Evolutionary conservation across 345 rosid genomes (phyloP), one percentile per base, ranked within the genome.

Genomic region (Arabis hirsuta): DNA sequence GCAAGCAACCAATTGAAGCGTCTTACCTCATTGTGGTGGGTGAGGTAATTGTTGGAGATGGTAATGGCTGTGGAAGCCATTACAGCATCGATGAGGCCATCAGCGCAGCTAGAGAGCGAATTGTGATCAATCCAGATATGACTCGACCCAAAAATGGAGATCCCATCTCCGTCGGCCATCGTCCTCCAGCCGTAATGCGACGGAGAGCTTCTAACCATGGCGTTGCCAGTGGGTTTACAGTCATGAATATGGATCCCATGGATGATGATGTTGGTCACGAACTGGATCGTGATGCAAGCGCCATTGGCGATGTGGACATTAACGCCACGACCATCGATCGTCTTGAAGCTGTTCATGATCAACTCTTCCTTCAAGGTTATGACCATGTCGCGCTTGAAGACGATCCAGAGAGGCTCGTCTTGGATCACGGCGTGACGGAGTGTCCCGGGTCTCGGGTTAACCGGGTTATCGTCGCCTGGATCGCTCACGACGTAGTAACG

Each of bases 41-140:
- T 90, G 84, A 90, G 85, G 81, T 73, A 88, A 69, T 90, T 90
- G 81, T 85, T 89, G 58, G 96, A 80, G 76, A 89, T 62, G 5
- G 91, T 89, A 44, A 90, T 87, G 5, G 96, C 91, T 5, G 96
- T 90, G 9, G 96, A 88, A 24, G 86, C 85, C 80, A 87, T 81
- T 4, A 86, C 65, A 6, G 80, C 92, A 62, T 90, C 95, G 7
- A 90, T 77, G 12, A 90, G 91, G 16, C 96, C 96, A 76, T 90
- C 96, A 12, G 90, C 89, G 45, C 96, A 90, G 34, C 84, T 89
- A 2, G 97, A 88, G 3, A 94, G 79, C 12, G 96, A 89, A 48
- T 89, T 94, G 70, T 94, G 98, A 66, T 94, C 98, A 8, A 94
- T 78, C 98, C 97, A 94, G 26, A 94, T 83, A 53, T 91, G 97